Evolutionary conservation across 768 basidiomycete species (phyloP), one percentile per base, ranked within the genome.

Genomic region (Tylopilus sp.): DNA sequence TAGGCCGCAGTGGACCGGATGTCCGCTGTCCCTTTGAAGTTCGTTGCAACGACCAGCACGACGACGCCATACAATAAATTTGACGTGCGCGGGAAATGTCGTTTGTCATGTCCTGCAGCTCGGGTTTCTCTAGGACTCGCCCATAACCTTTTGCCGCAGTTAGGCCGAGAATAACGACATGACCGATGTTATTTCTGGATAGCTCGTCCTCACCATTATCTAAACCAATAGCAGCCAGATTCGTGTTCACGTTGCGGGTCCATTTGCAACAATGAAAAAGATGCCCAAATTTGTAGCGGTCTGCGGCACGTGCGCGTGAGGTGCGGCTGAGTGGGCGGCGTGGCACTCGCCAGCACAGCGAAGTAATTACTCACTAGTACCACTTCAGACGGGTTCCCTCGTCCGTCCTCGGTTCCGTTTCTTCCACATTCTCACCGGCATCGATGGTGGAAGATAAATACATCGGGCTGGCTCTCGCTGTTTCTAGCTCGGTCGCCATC

Each of bases 401-500:
- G 54, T 53, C 51, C 51, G 24, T 33, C 48, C 17, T 29, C n/a
- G 53, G 19, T 36, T 48, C 31, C 40, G n/a, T 48, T 45, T 41
- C 30, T 12, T n/a, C 37, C 42, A 28, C 41, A 19, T 5, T 44
- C 37, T n/a, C 52, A 10, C 44, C 60, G 40, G 49, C 30, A 51
- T 53, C 43, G 33, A 87, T 89, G 85, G 74, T 92, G 24, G 92
- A 97, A 63, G 96, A 97, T 75, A 97, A 94, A 75, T 96, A 93
- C 69, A 92, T 98, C 45, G 97, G 97, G 29, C 81, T 99, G 48
- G 80, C 83, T 24, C 83, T 99, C 50, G 95, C 97, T 48, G 73
- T 98, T 45, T 84, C 86, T 19, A 83, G 92, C 60, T 89, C 90
- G 13, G 65, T 90, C 24, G 85, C 89, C 53, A 98, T 98, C 60